Evolutionary conservation across 1,139 yeast species (phyloP), one percentile per base, ranked within the genome.

Genomic region (Meyerozyma athensensis): DNA sequence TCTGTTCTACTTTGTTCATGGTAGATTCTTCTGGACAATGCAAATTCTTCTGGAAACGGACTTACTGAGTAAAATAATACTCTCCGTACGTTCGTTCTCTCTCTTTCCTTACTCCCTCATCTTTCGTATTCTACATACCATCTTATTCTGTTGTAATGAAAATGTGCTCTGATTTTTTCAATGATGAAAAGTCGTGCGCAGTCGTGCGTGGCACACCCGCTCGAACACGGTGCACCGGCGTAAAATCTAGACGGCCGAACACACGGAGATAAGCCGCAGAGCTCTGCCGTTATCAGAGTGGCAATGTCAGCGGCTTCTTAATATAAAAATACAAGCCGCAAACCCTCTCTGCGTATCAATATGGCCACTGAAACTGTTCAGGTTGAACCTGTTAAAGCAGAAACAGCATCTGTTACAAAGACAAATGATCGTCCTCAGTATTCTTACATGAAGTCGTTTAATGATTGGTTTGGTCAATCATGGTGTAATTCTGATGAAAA

Each of bases 401-500:
- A n/a, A 9, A 12, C 13, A 3, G 14, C 16, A n/a, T 7, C 28
- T n/a, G 7, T 4, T 12, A 24, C 28, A 4, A 7, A 7, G 4
- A 13, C 14, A 7, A 5, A 5, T 9, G 32, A 28, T 14, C 16
- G 43, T 30, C 61, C 54, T 4, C 36, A 37, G 2, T 58, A 61
- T 39, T 32, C 62, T 2, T 68, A 63, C 61, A 42, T 46, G 5
- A 48, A 53, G 16, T 68, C 74, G 5, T 52, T 65, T 34, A 45
- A 42, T 17, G 74, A 69, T 46, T 70, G 74, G 74, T 44, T 58
- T 34, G 59, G 54, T 32, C 74, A 68, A 14, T 42, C 58, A 8
- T 54, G 56, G 44, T 36, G 45, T 12, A 43, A 54, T 39, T 40
- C 58, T 5, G 71, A 68, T 47, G 47, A 44, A 19, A 42, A 42